A percentile compares a stretch with the other conserved stretches of the same genome.
These are phyloP conservation scores for Bacidia gigantensis DNA, from an alignment of 495 filamentous ascomycete species.

Conservation along the genomic window DNA sequence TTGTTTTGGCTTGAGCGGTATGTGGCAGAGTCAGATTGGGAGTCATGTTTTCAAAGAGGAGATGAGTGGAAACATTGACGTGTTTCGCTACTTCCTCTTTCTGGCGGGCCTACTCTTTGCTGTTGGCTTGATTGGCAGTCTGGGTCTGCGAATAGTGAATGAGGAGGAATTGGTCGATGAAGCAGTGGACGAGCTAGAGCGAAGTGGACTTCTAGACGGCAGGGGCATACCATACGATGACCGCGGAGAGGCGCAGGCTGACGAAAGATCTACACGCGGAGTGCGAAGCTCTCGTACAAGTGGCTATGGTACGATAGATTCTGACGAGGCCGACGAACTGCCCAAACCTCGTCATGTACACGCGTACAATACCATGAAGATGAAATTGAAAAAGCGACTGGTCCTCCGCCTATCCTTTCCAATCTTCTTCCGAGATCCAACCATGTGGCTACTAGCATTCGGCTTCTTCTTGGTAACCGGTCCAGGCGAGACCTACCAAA, in stretches of 20 bases:
- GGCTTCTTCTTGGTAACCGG: constrained; percentile 92
- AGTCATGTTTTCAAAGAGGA: constrained; percentile 50
- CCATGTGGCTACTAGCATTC: constrained; percentile 86
- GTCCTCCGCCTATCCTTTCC: constrained; percentile 78
- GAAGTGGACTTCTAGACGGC: constrained; percentile 68
- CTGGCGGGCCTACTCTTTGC: constrained; percentile 50
- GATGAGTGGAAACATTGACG: constrained; percentile 67
- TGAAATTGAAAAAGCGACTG: constrained; percentile 64
- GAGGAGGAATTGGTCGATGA: constrained; percentile 70
- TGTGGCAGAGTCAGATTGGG: constrained; percentile 88
- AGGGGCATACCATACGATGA: constrained; percentile 42
- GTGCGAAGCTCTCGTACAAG: no score
- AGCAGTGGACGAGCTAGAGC: constrained; percentile 70
- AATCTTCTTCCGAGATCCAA: constrained; percentile 67
- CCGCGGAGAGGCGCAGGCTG: constrained; percentile 5
- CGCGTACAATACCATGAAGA: constrained; percentile 38
- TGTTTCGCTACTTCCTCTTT: constrained; percentile 76
- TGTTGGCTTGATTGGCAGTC: constrained; percentile 59
- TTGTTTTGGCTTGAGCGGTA: constrained; percentile 77
- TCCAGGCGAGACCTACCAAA: constrained; percentile 91
- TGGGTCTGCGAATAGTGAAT: constrained; percentile 55
- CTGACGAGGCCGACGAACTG: not conserved
- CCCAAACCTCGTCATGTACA: constrained; percentile 7
- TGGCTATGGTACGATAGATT: constrained; percentile 42
- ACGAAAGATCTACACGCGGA: no score